Evolutionary conservation across 1,284 basidiomycete species (phyloP), one percentile per base, ranked within the genome.

Genomic region (Rhodotorula sp.): DNA sequence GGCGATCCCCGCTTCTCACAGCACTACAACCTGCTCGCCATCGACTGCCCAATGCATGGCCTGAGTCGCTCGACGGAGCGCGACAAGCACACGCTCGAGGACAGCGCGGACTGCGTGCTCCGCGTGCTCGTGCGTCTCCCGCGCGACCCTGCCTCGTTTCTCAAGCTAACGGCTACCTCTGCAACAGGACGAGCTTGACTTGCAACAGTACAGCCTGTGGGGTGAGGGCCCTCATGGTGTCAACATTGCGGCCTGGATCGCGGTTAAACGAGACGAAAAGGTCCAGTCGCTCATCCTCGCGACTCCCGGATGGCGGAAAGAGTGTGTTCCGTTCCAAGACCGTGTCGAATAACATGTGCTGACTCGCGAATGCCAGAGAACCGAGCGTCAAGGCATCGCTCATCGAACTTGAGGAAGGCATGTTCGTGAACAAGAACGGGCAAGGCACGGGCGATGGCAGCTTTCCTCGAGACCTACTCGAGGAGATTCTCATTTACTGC

Each of bases 221-320:
- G 70, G 70, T 7, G 70, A 72, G 42, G 66, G 67, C n/a, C 66
- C 67, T 2, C 63, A 65, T 34, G 70, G 70, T 4, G 23, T 12
- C 16, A 52, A 62, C n/a, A 62, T 65, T 4, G 70, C 70, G 1
- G 25, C 55, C 9, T 68, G 63, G 62, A 62, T 68, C 44, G 57
- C 64, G 19, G 48, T 63, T 46, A 69, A 68, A 53, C 49, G 66
- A 3, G 49, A 54, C 1, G 64, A 66, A 2, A 66, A 72, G 50
- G 56, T 67, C 7, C 21, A 62, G 17, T 41, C 50, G 7, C 34
- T 72, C 9, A n/a, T 65, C 7, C 52, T 72, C 21, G 67, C 66
- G 2, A 62, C 66, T 16, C 70, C 70, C 0, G 70, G 70, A 0
- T 72, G 50, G 34, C 16, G 9, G 10, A 17, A n/a, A 16, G 70